A percentile compares a stretch with the other conserved stretches of the same genome.
Evolutionary conservation across 78 protist genomes (phyloP).

Genomic region (Dictyostelium intermedium): DNA sequence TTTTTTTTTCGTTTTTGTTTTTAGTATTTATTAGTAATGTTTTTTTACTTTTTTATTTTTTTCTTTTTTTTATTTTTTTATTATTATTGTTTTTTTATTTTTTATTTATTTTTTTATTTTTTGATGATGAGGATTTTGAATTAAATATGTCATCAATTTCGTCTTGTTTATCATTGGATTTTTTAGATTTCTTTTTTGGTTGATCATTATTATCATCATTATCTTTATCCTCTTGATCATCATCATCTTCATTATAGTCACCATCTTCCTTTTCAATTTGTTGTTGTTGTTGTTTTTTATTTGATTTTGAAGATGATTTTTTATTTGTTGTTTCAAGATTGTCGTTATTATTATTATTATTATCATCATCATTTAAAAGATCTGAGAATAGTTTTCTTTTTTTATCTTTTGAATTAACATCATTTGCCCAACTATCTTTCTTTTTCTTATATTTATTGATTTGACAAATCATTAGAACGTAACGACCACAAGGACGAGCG

Average conservation of each 20-base stretch:
- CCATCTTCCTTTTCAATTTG: not conserved
- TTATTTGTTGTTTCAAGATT: not conserved
- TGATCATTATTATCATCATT: not conserved
- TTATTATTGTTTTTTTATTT: not conserved
- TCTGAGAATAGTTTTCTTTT: conserved; percentile 62
- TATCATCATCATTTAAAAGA: conserved; percentile 15
- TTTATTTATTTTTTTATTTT: conserved; percentile 5
- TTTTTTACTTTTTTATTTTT: not conserved
- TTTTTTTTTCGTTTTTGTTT: too few species aligned
- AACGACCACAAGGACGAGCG: conserved; percentile 33
- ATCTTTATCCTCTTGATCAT: not conserved
- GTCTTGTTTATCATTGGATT: conserved; percentile 4
- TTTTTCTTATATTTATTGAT: conserved; percentile 39
- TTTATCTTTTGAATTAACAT: conserved; percentile 4
- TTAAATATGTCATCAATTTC: conserved; percentile 57
- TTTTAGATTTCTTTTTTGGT: conserved; percentile 4
- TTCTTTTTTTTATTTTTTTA: not conserved
- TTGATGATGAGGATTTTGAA: not conserved
- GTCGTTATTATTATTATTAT: not conserved
- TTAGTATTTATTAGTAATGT: too few species aligned
- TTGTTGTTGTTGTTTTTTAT: not conserved
- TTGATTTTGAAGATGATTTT: not conserved
- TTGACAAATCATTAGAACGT: conserved; percentile 36
- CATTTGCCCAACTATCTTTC: conserved; percentile 32
- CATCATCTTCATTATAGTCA: not conserved